Conservation (phyloP, 495 filamentous ascomycete species). For the Extremus antarcticus region DNA sequence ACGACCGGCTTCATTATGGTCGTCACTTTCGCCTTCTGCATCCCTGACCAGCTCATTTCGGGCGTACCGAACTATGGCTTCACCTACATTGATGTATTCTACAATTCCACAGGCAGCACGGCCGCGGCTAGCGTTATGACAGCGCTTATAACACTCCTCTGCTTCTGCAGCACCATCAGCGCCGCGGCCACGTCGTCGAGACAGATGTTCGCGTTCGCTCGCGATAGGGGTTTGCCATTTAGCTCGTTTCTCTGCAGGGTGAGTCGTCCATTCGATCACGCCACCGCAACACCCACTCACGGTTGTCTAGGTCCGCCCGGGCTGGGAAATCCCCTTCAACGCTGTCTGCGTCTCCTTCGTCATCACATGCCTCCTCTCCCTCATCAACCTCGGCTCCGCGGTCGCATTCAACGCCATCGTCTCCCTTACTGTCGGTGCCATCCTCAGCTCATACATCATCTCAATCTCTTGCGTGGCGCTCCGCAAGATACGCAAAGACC, state of each 20-base stretch:
- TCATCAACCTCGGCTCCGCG: conserved; percentile 18
- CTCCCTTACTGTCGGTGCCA: conserved; percentile 12
- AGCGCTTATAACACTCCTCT: conserved; percentile 7
- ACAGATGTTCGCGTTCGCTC: conserved; percentile 12
- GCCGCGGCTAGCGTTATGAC: conserved; percentile 12
- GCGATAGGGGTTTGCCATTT: conserved; percentile 3
- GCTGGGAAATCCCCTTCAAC: conserved; percentile 13
- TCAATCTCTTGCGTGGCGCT: conserved; percentile 6
- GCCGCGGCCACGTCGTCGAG: conserved; percentile 19
- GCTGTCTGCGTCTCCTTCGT: conserved; percentile 11
- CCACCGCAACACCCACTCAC: conserved; percentile 16
- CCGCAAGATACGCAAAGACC: conserved; percentile 11
- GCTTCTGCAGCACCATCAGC: background rate
- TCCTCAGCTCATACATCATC: conserved; percentile 17
- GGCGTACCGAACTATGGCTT: background rate
- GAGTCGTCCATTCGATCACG: conserved; percentile 16
- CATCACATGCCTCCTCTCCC: conserved; percentile 12
- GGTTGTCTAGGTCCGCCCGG: conserved; percentile 3
- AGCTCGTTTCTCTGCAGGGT: background rate
- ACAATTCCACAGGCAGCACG: conserved; percentile 4
- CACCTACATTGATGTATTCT: conserved; percentile 17
- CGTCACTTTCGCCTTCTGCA: conserved; percentile 20
- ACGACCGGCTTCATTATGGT: conserved; percentile 19
- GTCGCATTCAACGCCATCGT: conserved; percentile 18
- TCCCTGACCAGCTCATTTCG: conserved; percentile 4